Percentiles rank a stretch among this genome's conserved stretches.
These are phyloP conservation scores for Fomitopsis pinicola DNA, from an alignment of 1,284 basidiomycete species.

Conservation along the genomic window DNA sequence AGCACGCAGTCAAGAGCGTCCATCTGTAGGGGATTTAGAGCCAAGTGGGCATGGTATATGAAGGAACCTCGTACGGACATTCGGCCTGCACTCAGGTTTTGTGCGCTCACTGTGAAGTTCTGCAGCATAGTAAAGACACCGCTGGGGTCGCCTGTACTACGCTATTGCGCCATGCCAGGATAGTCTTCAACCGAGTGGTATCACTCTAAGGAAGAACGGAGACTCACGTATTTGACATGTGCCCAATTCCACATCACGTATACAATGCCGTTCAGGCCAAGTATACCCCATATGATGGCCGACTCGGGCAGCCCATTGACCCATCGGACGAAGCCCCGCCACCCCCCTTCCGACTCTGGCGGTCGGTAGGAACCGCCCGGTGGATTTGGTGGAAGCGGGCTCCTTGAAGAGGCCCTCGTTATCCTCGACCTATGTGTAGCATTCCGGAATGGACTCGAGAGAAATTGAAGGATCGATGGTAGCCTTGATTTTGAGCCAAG, in stretches of 20 bases:
- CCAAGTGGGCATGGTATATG: not conserved
- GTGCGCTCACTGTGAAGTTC: constrained; percentile 65
- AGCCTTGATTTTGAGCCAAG: not conserved
- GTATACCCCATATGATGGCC: constrained; percentile 39
- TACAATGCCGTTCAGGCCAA: constrained; percentile 42
- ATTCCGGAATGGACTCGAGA: constrained; percentile 11
- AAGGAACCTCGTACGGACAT: constrained; percentile 42
- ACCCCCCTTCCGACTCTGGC: constrained; percentile 14
- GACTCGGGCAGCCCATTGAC: constrained; percentile 35
- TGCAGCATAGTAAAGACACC: constrained; percentile 55
- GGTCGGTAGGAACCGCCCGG: constrained; percentile 4
- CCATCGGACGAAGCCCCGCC: constrained; percentile 18
- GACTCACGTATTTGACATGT: constrained; percentile 33
- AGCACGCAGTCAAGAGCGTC: constrained; percentile 73
- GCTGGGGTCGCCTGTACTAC: constrained; percentile 40
- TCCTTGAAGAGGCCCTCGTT: constrained; percentile 4
- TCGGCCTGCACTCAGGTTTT: constrained; percentile 66
- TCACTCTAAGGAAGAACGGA: not conserved
- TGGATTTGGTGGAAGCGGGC: not conserved
- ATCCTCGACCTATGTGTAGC: constrained; percentile 23
- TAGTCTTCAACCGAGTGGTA: not conserved
- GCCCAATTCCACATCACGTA: constrained; percentile 41
- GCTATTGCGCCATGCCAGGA: constrained; percentile 11
- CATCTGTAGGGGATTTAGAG: constrained; percentile 45
- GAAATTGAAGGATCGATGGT: constrained; percentile 17